Conservation (phyloP, 2,329 filamentous ascomycete species). For the Aplosporella prunicola region DNA sequence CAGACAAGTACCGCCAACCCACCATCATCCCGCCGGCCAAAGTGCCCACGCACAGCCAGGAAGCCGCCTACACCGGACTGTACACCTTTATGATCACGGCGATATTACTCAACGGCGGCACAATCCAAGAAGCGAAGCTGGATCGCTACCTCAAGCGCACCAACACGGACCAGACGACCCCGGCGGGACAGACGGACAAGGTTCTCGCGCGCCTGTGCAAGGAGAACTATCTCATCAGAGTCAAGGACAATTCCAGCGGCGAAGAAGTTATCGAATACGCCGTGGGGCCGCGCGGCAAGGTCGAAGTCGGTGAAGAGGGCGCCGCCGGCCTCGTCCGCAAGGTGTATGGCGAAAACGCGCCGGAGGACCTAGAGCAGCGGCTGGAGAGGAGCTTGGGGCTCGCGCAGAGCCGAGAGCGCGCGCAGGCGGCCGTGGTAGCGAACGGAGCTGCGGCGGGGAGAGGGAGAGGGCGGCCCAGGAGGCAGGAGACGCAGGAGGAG, state of each 20-base stretch:
- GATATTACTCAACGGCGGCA: constrained; percentile 62
- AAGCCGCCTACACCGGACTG: constrained; percentile 72
- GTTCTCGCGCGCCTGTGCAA: constrained; percentile 65
- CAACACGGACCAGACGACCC: constrained; percentile 66
- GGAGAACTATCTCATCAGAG: constrained; percentile 74
- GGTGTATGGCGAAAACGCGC: constrained; percentile 39
- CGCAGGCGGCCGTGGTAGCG: neutral
- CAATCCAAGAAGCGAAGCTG: constrained; percentile 68
- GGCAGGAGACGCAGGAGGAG: too few species aligned
- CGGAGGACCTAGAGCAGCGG: constrained; percentile 23
- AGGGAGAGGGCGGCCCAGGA: constrained; percentile 1
- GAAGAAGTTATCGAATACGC: constrained; percentile 74
- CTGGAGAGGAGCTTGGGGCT: constrained; percentile 24
- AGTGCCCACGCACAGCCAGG: constrained; percentile 54
- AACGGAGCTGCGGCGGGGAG: neutral
- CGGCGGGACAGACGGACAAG: constrained; percentile 62
- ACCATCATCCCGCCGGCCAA: constrained; percentile 59
- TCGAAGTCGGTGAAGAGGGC: constrained; percentile 72
- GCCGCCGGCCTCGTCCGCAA: constrained; percentile 58
- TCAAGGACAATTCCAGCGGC: constrained; percentile 58
- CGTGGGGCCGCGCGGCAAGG: constrained; percentile 73
- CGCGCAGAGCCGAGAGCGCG: neutral
- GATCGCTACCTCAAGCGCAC: constrained; percentile 64
- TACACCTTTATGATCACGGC: constrained; percentile 72
- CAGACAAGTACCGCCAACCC: constrained; percentile 53